Conservation (phyloP, 441 rosid species). For the Melastoma candidum region DNA sequence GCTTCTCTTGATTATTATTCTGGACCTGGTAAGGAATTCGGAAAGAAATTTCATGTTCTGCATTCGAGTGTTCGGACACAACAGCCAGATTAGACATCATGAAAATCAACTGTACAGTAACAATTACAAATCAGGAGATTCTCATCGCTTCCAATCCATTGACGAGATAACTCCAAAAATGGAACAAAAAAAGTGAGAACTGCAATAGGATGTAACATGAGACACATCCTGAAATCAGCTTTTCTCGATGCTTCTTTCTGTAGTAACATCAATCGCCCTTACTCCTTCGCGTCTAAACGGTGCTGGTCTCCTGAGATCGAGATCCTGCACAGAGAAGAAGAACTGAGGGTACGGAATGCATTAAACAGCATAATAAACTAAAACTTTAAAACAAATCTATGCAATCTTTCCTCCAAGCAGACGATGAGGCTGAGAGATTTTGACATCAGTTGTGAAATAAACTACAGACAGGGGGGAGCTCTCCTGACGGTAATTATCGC, state of each 20-base stretch:
- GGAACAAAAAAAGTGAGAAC: too few relatives aligned
- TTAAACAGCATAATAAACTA: too few relatives aligned
- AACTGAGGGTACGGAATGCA: neutral
- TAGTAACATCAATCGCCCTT: constrained; percentile 37
- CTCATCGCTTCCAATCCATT: too few relatives aligned
- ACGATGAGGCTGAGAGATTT: too few relatives aligned
- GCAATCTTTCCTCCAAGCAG: too few relatives aligned
- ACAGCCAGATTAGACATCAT: neutral
- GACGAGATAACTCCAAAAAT: too few relatives aligned
- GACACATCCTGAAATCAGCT: constrained; percentile 88
- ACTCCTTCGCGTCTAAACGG: constrained; percentile 20
- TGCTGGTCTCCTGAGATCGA: constrained; percentile 36
- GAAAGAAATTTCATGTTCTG: constrained; percentile 82
- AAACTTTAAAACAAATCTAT: too few relatives aligned
- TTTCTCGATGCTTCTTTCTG: constrained; percentile 46
- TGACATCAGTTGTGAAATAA: too few relatives aligned
- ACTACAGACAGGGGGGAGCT: too few relatives aligned
- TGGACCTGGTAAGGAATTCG: constrained; percentile 68
- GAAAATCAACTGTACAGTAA: neutral
- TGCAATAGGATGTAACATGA: too few relatives aligned
- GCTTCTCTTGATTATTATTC: constrained; percentile 67
- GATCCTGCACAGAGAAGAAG: constrained; percentile 31
- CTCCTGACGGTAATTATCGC: too few relatives aligned
- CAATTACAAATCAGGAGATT: too few relatives aligned
- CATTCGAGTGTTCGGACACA: constrained; percentile 4